Conservation (phyloP, 169 alveolate genomes). For the Plasmodium cynomolgi region DNA sequence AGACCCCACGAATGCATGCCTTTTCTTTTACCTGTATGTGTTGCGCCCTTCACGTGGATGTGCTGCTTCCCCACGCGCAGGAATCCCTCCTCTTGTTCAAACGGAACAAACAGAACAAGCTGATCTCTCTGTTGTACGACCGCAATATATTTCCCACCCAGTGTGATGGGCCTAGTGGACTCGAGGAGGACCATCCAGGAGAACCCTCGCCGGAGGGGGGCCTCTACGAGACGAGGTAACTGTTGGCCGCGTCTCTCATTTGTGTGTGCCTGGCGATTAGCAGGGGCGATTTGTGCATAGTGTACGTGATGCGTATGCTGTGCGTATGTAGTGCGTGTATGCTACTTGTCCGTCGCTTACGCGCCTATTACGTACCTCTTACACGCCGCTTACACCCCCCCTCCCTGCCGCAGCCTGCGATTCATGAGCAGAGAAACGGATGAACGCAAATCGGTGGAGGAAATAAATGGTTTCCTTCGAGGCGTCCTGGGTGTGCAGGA, state of each 20-base stretch:
- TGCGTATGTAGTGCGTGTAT: neutral
- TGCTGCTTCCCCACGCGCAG: neutral
- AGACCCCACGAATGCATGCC: neutral
- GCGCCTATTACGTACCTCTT: neutral
- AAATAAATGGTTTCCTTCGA: conserved; percentile 27
- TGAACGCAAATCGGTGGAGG: conserved; percentile 5
- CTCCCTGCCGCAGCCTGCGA: conserved; percentile 11
- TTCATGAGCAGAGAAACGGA: conserved; percentile 30
- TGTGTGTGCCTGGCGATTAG: neutral
- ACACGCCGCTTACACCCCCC: neutral
- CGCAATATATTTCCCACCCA: conserved; percentile 52
- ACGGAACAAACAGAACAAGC: conserved; percentile 16
- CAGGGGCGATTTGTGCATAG: neutral
- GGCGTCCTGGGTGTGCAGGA: conserved; percentile 18
- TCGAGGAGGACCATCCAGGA: neutral
- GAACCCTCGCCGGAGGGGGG: neutral
- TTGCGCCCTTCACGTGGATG: neutral
- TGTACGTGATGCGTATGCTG: neutral
- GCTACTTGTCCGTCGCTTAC: neutral
- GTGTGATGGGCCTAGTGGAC: neutral
- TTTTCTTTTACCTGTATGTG: neutral
- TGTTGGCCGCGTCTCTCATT: neutral
- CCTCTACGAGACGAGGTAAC: conserved; percentile 39
- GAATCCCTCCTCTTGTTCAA: conserved; percentile 52
- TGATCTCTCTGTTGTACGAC: conserved; percentile 40